phyloP scores from a whole-genome alignment of 1,139 yeast species.

The Lodderomyces beijingensis region DNA sequence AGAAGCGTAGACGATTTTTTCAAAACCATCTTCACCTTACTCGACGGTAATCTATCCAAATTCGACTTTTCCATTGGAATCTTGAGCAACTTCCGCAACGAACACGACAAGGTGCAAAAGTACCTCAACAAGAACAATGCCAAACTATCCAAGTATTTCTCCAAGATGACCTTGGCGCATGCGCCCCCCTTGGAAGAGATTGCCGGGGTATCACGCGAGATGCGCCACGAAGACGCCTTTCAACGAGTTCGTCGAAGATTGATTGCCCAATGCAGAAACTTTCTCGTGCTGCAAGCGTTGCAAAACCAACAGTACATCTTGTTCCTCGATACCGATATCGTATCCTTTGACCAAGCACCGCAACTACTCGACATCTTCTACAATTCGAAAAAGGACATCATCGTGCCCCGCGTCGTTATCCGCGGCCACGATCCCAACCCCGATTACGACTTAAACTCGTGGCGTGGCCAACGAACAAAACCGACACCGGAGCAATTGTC shows the following conservation, averaged over 20 bases:
- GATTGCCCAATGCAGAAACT: conserved; percentile 35
- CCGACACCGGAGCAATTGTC: conserved; percentile 29
- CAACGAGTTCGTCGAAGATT: conserved; percentile 31
- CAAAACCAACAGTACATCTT: conserved; percentile 32
- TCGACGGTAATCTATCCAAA: conserved; percentile 11
- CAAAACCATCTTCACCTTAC: conserved; percentile 17
- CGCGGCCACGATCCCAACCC: conserved; percentile 6
- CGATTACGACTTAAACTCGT: conserved; percentile 41
- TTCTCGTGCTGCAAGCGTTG: conserved; percentile 25
- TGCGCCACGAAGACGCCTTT: conserved; percentile 27
- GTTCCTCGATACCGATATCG: conserved; percentile 44
- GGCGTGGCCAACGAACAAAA: conserved; percentile 37
- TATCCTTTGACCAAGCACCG: conserved; percentile 20
- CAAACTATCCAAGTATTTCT: conserved; percentile 7
- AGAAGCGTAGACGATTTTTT: conserved; percentile 22
- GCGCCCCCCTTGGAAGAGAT: conserved; percentile 2
- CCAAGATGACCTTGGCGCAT: conserved; percentile 1
- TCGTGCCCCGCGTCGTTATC: conserved; percentile 34
- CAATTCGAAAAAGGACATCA: conserved; percentile 30
- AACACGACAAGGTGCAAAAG: conserved; percentile 18
- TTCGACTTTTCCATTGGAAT: conserved; percentile 25
- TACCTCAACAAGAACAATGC: conserved; percentile 14
- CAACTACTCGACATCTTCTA: conserved; percentile 24
- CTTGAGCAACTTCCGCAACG: conserved; percentile 22
- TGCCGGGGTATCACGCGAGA: conserved; percentile 16